Evolutionary conservation across 2,329 filamentous ascomycete species (phyloP), one percentile per base, ranked within the genome.

Genomic region (Pseudofabraea citricarpa): DNA sequence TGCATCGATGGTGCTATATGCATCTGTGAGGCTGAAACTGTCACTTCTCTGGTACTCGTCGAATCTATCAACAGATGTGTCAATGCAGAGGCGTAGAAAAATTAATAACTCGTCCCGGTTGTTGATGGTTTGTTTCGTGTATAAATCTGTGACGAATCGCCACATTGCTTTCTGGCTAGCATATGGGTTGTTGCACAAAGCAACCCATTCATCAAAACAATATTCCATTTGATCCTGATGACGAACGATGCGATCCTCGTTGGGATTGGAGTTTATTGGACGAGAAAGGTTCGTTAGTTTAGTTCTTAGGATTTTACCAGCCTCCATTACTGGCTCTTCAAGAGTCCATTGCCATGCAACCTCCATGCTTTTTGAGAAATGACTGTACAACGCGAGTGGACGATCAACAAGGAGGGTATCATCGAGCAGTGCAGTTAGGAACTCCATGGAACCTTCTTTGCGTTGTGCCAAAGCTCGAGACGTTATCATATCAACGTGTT

Each of bases 191-290:
- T 85, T 85, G 67, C 77, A 85, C 6, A 96, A 76, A 47, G 85
- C 82, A 21, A 91, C 79, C 93, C 93, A 98, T 67, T 98, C 93
- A 33, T 91, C 90, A 58, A 98, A 96, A 16, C 96, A 77, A 60
- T 98, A 97, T 55, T 94, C 89, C 66, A 95, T 81, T 62, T 96
- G 89, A 49, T 95, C 88, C 49, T 83, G 80, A 53, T 83, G 83
- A 23, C 78, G 72, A 29, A 69, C 63, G 13, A 71, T 66, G 39
- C 79, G 74, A 44, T 83, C 78, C 18, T 75, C 79, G 22, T 72
- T 67, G 41, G 73, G 2, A 22, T 37, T 20, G 19, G 12, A 22
- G 15, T 20, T n/a, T 70, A 88, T 62, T 5, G 69, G 69, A 31
- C 77, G 68, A 12, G 74, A 71, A 41, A 71, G 71, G 51, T 79